Conservation (phyloP, 495 filamentous ascomycete species). For the Rhypophila decipiens region DNA sequence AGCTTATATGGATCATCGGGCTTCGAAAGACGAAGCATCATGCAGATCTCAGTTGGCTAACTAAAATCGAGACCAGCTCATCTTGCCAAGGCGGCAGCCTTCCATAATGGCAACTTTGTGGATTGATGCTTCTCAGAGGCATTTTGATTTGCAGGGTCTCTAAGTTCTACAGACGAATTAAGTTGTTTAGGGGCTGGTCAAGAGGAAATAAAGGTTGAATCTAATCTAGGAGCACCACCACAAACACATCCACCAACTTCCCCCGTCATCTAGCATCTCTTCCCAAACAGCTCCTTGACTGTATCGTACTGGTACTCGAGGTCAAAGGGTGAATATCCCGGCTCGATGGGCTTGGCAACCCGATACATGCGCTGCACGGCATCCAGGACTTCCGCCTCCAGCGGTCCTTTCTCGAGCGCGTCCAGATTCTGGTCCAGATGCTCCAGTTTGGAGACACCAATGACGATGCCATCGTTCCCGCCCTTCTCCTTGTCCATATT, state of each 20-base stretch:
- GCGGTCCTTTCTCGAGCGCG: conserved; percentile 49
- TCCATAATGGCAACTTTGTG: too few relatives aligned
- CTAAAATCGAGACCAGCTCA: too few relatives aligned
- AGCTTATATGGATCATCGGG: too few relatives aligned
- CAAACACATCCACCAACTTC: background rate
- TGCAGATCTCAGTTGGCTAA: too few relatives aligned
- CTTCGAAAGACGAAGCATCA: too few relatives aligned
- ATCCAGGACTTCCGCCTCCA: conserved; percentile 68
- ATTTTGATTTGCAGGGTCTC: too few relatives aligned
- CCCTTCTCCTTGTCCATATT: conserved; percentile 48
- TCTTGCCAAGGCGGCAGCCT: too few relatives aligned
- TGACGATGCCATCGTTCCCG: conserved; percentile 59
- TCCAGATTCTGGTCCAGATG: conserved; percentile 49
- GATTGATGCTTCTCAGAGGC: too few relatives aligned
- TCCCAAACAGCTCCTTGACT: conserved; percentile 51
- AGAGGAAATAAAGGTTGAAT: too few relatives aligned
- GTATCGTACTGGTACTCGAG: conserved; percentile 69
- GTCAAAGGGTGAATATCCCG: conserved; percentile 67
- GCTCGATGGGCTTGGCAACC: conserved; percentile 55
- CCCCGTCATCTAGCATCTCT: conserved; percentile 8
- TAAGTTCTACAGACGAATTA: too few relatives aligned
- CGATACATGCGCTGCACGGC: conserved; percentile 65
- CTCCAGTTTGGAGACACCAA: conserved; percentile 44
- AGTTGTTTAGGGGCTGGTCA: too few relatives aligned
- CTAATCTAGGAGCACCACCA: too few relatives aligned